Base-by-base conservation (phyloP, 805 yeast species). In the Cyberlindnera bimundalis region DNA sequence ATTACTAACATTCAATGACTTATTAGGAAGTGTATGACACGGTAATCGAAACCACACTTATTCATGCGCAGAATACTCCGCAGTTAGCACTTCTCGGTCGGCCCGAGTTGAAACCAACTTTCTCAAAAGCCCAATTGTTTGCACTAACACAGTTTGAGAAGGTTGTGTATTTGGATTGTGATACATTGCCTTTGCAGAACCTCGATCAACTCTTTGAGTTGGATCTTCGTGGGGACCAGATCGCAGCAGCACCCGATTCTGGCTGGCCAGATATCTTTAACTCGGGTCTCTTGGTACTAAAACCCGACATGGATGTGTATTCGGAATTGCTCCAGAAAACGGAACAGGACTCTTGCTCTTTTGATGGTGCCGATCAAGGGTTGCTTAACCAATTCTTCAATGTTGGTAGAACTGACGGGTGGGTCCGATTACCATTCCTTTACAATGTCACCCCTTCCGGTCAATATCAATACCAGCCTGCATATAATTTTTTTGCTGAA, bases 351-450 rank as follows among this genome's bases (percentile, higher is more conserved):
- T 66, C 65, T 3, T 33, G 41, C 24, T 65, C 77, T 0, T 86
- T 87, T 54, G 96, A 87, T 58, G 96, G 96, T 29, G 93, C 95
- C 2, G 96, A 87, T 61, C 96, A 87, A 61, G 96, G 96, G 3
- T 65, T 87, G 31, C 67, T 87, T 49, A 87, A 88, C 59, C 81
- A 82, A 53, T 81, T 71, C 55, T 85, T 84, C 48, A 55, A 41
- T 31, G 39, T 50, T 11, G 53, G 56, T 42, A 30, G 21, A 6
- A 16, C 37, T 34, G 26, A 46, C 39, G 29, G 60, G 15, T 90
- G 97, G 96, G 61, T 69, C 24, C 71, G 77, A 34, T 64, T 93
- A 35, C 90, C 97, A 2, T 91, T 90, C 53, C 52, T 77, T 33
- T 91, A 79, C 68, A 91, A 91, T 56, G 95, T 91, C 24, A 91